These are phyloP conservation scores for Ceraceosorus guamensis DNA, from an alignment of 1,284 basidiomycete genomes.

Conservation along the genomic window DNA sequence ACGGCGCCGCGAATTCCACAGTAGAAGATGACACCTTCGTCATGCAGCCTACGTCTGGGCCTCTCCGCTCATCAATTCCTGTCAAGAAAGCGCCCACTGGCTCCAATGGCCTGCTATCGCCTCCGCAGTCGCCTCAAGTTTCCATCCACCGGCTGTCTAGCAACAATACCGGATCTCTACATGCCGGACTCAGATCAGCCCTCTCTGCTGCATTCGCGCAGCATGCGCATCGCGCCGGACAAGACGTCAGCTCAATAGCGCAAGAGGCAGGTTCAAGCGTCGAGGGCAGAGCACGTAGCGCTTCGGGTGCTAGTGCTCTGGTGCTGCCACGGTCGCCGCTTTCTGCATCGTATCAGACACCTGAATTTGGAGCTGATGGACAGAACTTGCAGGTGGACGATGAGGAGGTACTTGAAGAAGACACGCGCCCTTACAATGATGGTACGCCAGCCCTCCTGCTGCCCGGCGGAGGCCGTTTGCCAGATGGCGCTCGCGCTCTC, in stretches of 20 bases:
- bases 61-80: too few species aligned
- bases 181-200: neutral
- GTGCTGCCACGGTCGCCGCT: neutral
- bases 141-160: conserved; percentile 3
- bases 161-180: neutral
- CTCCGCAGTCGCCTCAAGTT: conserved; percentile 12
- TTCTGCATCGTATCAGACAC: neutral
- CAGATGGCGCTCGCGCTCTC: conserved; percentile 34
- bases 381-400: conserved; percentile 1
- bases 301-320: too few species aligned
- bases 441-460: conserved; percentile 40
- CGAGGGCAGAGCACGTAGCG: too few species aligned
- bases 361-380: neutral
- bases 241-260: too few species aligned
- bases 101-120: neutral
- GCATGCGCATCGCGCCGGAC: neutral
- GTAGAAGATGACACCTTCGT: too few species aligned
- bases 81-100: too few species aligned
- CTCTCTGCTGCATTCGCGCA: conserved; percentile 9
- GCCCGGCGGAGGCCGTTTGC: conserved; percentile 39
- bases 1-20: too few species aligned
- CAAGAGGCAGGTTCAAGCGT: too few species aligned
- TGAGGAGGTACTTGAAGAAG: neutral
- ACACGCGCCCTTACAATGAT: conserved; percentile 24
- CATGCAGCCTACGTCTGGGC: too few species aligned